Percentiles rank a stretch among this genome's conserved stretches.
Evolutionary conservation across 805 yeast genomes (phyloP).

Genomic region (Suhomyces canberraensis): DNA sequence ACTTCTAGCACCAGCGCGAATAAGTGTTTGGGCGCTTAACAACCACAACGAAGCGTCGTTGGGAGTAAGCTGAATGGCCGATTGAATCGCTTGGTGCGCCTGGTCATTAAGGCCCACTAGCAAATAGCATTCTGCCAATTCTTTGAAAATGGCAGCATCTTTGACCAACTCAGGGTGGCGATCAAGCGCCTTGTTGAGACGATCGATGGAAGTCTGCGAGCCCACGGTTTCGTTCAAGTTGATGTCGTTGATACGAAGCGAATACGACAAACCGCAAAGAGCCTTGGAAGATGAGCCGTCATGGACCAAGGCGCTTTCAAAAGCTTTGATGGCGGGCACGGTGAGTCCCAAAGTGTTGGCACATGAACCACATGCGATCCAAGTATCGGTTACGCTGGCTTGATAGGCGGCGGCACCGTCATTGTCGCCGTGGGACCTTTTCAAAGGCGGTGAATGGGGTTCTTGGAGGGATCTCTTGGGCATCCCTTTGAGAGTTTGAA

Average conservation of each 20-base stretch:
- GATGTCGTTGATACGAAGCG: conserved; percentile 39
- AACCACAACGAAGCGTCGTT: conserved; percentile 48
- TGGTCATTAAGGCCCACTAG: conserved; percentile 46
- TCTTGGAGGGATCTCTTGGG: conserved; percentile 9
- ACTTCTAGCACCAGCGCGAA: conserved; percentile 38
- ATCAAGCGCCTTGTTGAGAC: conserved; percentile 37
- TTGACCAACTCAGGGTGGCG: conserved; percentile 35
- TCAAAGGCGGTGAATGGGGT: conserved; percentile 8
- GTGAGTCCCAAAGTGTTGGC: conserved; percentile 41
- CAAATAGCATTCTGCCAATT: conserved; percentile 51
- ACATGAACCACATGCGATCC: conserved; percentile 47
- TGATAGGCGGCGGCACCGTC: conserved; percentile 15
- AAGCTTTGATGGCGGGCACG: conserved; percentile 41
- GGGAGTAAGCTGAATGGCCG: conserved; percentile 37
- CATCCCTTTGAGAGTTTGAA: conserved; percentile 2
- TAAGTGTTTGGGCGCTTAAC: conserved; percentile 47
- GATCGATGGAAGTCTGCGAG: conserved; percentile 37
- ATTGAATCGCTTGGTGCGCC: conserved; percentile 47
- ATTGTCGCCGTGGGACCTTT: conserved; percentile 7
- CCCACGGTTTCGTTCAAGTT: conserved; percentile 38
- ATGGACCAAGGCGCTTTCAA: conserved; percentile 40
- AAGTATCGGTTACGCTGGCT: conserved; percentile 35
- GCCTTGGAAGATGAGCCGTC: conserved; percentile 41
- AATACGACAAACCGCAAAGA: conserved; percentile 41
- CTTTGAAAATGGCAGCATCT: conserved; percentile 43